Evolutionary conservation across 192 early-diverging fungal genomes (phyloP).

Genomic region (Gigaspora rosea): DNA sequence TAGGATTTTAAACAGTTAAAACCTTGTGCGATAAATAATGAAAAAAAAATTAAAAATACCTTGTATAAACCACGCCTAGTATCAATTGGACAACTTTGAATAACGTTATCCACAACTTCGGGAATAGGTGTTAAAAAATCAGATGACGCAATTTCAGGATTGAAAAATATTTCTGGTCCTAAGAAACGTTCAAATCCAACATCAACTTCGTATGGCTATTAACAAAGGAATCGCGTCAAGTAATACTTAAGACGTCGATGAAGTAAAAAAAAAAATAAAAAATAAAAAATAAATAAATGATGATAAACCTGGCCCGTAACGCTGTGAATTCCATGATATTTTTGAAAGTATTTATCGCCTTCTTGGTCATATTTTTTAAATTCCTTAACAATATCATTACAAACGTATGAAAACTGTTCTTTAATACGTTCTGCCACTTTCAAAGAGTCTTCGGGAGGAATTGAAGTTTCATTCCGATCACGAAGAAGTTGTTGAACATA

Average conservation of each 20-base stretch:
- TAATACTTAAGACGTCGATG: background rate
- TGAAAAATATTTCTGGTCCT: conserved; percentile 99
- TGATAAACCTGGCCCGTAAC: conserved; percentile 79
- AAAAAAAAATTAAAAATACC: conserved; percentile 41
- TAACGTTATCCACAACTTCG: conserved; percentile 93
- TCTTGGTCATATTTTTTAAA: conserved; percentile 93
- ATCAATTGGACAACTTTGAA: conserved; percentile 97
- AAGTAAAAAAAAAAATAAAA: no score
- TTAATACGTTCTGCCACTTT: conserved; percentile 95
- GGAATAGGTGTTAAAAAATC: conserved; percentile 96
- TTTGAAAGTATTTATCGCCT: conserved; percentile 86
- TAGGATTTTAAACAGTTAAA: background rate
- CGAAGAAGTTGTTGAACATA: conserved; percentile 98
- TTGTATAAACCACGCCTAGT: conserved; percentile 95
- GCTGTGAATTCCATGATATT: conserved; percentile 80
- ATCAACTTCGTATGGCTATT: conserved; percentile 87
- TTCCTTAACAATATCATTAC: conserved; percentile 96
- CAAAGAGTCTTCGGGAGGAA: conserved; percentile 95
- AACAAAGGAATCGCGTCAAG: background rate
- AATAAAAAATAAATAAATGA: no score
- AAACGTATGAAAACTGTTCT: conserved; percentile 96
- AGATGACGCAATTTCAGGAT: conserved; percentile 95
- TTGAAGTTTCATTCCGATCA: conserved; percentile 91
- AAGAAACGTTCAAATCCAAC: conserved; percentile 98
- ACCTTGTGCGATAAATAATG: background rate